These are phyloP conservation scores for Cryptomeria japonica DNA, from an alignment of 75 land plant species.

Conservation along the genomic window DNA sequence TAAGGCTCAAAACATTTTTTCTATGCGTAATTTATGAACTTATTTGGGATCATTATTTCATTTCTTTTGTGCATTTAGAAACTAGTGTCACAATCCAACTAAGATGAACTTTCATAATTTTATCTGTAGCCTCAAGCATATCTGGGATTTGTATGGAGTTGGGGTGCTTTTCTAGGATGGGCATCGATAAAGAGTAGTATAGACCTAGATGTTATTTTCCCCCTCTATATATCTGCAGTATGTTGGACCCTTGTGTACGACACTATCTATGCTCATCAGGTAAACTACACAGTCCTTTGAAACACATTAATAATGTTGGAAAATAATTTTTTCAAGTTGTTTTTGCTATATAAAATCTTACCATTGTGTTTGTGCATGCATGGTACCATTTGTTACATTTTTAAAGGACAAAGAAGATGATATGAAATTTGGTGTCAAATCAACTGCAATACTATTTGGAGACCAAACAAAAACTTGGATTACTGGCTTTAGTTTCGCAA, in stretches of 20 bases:
- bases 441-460: slow-evolving; percentile 93
- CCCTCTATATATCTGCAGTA: slow-evolving; percentile 81
- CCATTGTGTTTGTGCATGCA: neutral
- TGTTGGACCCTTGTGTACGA: slow-evolving; percentile 98
- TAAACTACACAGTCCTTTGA: slow-evolving; percentile 9
- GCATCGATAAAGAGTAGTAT: slow-evolving; percentile 12
- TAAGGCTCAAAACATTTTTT: too few species aligned
- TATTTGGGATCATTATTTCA: too few species aligned
- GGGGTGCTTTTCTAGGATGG: too few species aligned
- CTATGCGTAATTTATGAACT: too few species aligned
- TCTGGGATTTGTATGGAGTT: too few species aligned
- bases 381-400: neutral
- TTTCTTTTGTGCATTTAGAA: too few species aligned
- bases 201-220: slow-evolving; percentile 69
- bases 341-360: neutral
- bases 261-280: slow-evolving; percentile 99
- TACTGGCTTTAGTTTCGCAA: slow-evolving; percentile 67
- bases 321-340: neutral
- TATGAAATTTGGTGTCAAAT: slow-evolving; percentile 89
- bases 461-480: slow-evolving; percentile 71
- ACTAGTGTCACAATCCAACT: too few species aligned
- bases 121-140: too few species aligned
- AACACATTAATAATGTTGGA: neutral
- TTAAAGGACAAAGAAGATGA: slow-evolving; percentile 95
- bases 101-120: too few species aligned